phyloP scores from a whole-genome alignment of 176 grass and related monocot genomes.

The Musa beccarii region DNA sequence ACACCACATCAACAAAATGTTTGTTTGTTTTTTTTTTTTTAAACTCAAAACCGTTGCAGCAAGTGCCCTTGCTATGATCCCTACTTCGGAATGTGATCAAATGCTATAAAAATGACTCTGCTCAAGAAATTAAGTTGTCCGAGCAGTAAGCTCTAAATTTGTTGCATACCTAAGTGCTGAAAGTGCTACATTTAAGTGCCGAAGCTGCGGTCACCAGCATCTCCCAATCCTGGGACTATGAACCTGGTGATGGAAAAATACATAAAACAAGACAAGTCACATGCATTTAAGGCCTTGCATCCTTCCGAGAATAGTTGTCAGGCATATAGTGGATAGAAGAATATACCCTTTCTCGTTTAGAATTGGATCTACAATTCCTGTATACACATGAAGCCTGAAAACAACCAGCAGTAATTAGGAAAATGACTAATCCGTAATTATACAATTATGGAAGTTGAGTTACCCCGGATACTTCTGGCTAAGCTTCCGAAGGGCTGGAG shows the following conservation, averaged over 20 bases:
- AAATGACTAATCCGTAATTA: background rate
- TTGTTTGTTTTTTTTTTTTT: too few relatives aligned
- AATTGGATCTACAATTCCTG: conserved; percentile 79
- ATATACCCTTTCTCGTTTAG: conserved; percentile 94
- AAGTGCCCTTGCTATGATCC: background rate
- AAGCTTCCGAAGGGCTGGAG: conserved; percentile 84
- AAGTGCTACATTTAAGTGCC: conserved; percentile 29
- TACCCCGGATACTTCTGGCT: conserved; percentile 83
- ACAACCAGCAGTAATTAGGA: background rate
- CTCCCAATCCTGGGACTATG: conserved; percentile 88
- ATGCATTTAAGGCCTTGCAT: background rate
- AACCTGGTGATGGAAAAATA: conserved; percentile 38
- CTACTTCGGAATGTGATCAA: background rate
- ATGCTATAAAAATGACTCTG: background rate
- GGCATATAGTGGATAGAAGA: conserved; percentile 7
- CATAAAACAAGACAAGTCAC: too few relatives aligned
- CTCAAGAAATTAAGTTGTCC: too few relatives aligned
- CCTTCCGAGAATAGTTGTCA: background rate
- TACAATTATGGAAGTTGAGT: background rate
- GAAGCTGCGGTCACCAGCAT: conserved; percentile 89
- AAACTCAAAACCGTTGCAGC: too few relatives aligned
- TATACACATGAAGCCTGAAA: conserved; percentile 77
- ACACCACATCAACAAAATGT: too few relatives aligned
- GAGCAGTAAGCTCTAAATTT: background rate
- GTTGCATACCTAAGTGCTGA: background rate